Evolutionary conservation across 2,329 filamentous ascomycete genomes (phyloP).

Genomic region (Biscogniauxia marginata): DNA sequence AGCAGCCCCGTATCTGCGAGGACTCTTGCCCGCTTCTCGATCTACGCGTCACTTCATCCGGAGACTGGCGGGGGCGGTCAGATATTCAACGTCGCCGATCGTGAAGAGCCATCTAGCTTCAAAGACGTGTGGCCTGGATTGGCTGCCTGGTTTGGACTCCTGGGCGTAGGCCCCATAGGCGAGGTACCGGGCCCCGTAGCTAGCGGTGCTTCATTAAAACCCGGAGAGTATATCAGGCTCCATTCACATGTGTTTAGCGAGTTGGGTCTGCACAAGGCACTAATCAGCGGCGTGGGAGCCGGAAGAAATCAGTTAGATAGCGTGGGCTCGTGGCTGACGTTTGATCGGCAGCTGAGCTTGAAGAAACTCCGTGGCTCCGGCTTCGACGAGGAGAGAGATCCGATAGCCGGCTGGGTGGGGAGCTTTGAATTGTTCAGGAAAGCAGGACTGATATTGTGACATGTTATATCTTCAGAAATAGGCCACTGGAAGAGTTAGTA

Average conservation of each 20-base stretch:
- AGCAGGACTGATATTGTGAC: slow-evolving; percentile 41
- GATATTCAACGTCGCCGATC: slow-evolving; percentile 36
- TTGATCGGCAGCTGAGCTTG: slow-evolving; percentile 47
- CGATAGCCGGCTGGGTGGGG: slow-evolving; percentile 40
- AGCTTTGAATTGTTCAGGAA: slow-evolving; percentile 42
- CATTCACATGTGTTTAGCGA: slow-evolving; percentile 31
- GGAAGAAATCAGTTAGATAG: slow-evolving; percentile 41
- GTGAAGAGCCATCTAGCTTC: slow-evolving; percentile 25
- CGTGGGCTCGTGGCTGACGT: slow-evolving; percentile 46
- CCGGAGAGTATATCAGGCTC: slow-evolving; percentile 33
- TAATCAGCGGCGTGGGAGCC: slow-evolving; percentile 34
- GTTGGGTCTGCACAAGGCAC: slow-evolving; percentile 24
- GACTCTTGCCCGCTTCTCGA: slow-evolving; percentile 29
- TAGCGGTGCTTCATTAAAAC: slow-evolving; percentile 11
- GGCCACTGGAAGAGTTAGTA: no score
- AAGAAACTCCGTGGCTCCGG: slow-evolving; percentile 38
- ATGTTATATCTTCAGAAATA: no score
- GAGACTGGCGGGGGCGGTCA: slow-evolving; percentile 27
- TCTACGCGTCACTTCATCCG: slow-evolving; percentile 31
- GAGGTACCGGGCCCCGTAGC: background rate
- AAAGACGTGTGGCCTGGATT: slow-evolving; percentile 33
- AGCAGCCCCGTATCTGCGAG: slow-evolving; percentile 35
- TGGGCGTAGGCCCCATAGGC: slow-evolving; percentile 22
- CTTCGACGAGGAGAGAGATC: slow-evolving; percentile 39
- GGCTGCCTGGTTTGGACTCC: slow-evolving; percentile 33